Conservation (phyloP, 148 eudicot species). For the Mesembryanthemum crystallinum region DNA sequence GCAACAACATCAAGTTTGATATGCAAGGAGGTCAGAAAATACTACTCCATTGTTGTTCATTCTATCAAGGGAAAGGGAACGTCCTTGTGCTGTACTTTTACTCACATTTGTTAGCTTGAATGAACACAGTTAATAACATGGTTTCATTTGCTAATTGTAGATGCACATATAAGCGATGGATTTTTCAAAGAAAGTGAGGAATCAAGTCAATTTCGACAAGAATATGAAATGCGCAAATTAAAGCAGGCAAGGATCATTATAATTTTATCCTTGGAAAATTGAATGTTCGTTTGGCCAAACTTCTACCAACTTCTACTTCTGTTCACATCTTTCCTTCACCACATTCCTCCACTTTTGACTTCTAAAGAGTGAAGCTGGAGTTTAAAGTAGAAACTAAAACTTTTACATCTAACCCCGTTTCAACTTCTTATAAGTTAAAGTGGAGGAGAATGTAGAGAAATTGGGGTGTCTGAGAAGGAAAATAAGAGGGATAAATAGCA, state of each 20-base stretch:
- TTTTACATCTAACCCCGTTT: too few species aligned
- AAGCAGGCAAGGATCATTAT: conserved; percentile 52
- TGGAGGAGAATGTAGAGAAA: too few species aligned
- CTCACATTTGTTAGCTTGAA: neutral
- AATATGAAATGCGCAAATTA: conserved; percentile 85
- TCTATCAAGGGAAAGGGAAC: too few species aligned
- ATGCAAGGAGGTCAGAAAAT: conserved; percentile 38
- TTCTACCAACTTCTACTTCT: too few species aligned
- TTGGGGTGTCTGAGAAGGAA: too few species aligned
- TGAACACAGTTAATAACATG: neutral
- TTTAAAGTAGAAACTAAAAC: too few species aligned
- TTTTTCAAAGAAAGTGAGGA: conserved; percentile 80
- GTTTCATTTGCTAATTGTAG: conserved; percentile 28
- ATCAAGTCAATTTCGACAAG: conserved; percentile 68
- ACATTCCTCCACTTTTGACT: too few species aligned
- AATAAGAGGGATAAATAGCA: too few species aligned
- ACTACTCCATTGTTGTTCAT: neutral
- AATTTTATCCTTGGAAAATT: neutral
- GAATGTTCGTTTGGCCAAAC: too few species aligned
- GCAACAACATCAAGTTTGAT: conserved; percentile 67
- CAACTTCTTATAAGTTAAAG: too few species aligned
- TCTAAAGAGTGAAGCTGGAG: too few species aligned
- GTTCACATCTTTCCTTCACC: too few species aligned
- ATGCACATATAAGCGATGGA: conserved; percentile 48
- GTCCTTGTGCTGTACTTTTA: neutral